Evolutionary conservation across 2,329 filamentous ascomycete species (phyloP).

Genomic region (Drechslera avenae): DNA sequence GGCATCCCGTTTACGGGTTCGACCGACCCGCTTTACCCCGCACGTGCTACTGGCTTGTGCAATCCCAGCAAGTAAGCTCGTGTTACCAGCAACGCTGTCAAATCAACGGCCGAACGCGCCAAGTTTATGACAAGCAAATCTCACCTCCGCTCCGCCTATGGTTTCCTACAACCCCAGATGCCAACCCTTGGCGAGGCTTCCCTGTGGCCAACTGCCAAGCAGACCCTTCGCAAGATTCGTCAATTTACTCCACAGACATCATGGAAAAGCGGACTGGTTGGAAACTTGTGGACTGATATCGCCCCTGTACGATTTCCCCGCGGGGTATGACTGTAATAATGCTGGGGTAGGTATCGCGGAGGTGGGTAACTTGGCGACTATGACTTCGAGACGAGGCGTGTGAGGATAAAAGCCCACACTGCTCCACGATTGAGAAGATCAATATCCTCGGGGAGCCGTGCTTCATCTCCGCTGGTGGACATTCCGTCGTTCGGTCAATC

Average conservation of each 20-base stretch:
- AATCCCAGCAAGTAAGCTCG: slow-evolving; percentile 5
- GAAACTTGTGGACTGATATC: slow-evolving; percentile 17
- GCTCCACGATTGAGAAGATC: background rate
- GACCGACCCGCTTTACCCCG: slow-evolving; percentile 19
- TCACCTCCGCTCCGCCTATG: slow-evolving; percentile 17
- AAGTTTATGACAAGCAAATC: slow-evolving; percentile 18
- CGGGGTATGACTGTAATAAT: slow-evolving; percentile 17
- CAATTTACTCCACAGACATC: slow-evolving; percentile 16
- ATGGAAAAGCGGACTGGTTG: slow-evolving; percentile 21
- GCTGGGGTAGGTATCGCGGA: slow-evolving; percentile 14
- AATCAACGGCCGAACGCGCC: slow-evolving; percentile 10
- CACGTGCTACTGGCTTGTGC: slow-evolving; percentile 14
- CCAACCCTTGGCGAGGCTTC: slow-evolving; percentile 27
- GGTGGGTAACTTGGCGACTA: slow-evolving; percentile 5
- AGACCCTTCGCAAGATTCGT: slow-evolving; percentile 23
- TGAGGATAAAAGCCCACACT: slow-evolving; percentile 2
- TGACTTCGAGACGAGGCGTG: slow-evolving; percentile 8
- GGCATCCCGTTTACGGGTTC: slow-evolving; percentile 3
- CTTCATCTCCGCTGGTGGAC: background rate
- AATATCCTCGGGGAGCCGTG: background rate
- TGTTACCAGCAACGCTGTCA: slow-evolving; percentile 4
- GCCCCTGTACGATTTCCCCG: slow-evolving; percentile 18
- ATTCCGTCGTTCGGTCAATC: background rate
- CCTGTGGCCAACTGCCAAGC: slow-evolving; percentile 26
- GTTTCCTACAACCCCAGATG: background rate